These are phyloP conservation scores for Capsella bursapastoris DNA, from an alignment of 345 rosid species.

Conservation along the genomic window DNA sequence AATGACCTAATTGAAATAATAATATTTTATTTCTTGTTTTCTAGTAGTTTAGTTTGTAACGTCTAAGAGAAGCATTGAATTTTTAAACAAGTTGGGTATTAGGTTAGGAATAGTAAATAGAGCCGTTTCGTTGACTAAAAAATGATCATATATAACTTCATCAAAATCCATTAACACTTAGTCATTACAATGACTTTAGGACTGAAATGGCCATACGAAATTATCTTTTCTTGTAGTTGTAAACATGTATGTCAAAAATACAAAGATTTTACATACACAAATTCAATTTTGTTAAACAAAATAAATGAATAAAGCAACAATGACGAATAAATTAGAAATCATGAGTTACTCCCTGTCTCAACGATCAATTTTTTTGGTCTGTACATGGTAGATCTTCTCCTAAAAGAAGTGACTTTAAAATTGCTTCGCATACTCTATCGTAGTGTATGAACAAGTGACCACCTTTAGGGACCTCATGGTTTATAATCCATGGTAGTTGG, in stretches of 20 bases:
- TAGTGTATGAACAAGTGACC: constrained; percentile 90
- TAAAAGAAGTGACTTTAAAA: constrained; percentile 66
- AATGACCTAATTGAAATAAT: no score
- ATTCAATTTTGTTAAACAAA: constrained; percentile 13
- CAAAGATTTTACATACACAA: not conserved
- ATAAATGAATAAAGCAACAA: constrained; percentile 19
- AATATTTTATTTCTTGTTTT: no score
- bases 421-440: constrained; percentile 66
- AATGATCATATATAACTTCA: no score
- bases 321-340: not conserved
- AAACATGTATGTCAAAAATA: not conserved
- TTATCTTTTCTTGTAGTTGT: not conserved
- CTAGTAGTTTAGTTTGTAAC: no score
- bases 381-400: constrained; percentile 62
- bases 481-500: constrained; percentile 76
- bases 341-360: constrained; percentile 13
- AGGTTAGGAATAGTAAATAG: no score
- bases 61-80: no score
- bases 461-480: constrained; percentile 86
- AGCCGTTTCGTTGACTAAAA: no score
- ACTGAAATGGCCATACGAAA: no score
- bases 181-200: no score
- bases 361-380: constrained; percentile 45
- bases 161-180: no score
- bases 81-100: no score